Evolutionary conservation across 176 grass and related monocot genomes (phyloP).

Genomic region (Coix lacrymajobi): DNA sequence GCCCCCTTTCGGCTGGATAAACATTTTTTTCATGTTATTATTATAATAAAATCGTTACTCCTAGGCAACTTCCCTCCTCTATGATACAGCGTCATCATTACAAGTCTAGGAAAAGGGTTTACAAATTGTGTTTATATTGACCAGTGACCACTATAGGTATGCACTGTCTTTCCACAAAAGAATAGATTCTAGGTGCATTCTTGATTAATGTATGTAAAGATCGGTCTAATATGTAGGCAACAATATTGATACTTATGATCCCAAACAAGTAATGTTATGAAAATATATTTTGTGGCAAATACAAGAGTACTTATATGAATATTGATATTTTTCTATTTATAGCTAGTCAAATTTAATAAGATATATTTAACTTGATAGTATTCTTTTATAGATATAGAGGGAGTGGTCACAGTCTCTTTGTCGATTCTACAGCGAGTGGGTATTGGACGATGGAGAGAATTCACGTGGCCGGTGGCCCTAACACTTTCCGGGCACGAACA

Average conservation of each 20-base stretch:
- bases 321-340: too few relatives aligned
- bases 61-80: not conserved
- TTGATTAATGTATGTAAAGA: too few relatives aligned
- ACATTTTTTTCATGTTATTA: not conserved
- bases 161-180: too few relatives aligned
- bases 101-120: not conserved
- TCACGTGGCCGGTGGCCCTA: not conserved
- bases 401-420: not conserved
- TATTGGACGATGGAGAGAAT: not conserved
- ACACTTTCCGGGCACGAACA: not conserved
- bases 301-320: too few relatives aligned
- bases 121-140: not conserved
- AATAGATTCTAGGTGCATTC: too few relatives aligned
- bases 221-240: too few relatives aligned
- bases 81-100: not conserved
- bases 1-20: constrained; percentile 12
- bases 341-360: too few relatives aligned
- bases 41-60: not conserved
- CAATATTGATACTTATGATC: too few relatives aligned
- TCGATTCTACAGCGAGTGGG: not conserved
- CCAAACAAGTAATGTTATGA: too few relatives aligned
- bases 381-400: too few relatives aligned
- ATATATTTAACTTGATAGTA: too few relatives aligned
- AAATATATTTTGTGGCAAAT: too few relatives aligned
- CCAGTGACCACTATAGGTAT: not conserved